Conservation (phyloP, 2,329 filamentous ascomycete species). For the Emergomyces pasteurianus region DNA sequence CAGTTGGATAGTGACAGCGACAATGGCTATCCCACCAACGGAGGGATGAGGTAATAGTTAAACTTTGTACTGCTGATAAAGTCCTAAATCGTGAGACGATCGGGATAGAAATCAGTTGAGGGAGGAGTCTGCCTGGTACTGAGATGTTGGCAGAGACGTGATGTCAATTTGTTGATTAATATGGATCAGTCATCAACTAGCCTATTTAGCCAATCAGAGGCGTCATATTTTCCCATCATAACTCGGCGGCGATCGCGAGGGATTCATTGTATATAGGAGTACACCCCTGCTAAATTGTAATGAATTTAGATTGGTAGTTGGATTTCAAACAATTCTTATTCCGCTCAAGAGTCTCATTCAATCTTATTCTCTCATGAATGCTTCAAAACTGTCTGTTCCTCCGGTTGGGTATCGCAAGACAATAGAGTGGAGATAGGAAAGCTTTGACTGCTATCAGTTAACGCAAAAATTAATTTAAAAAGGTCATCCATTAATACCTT, state of each 20-base stretch:
- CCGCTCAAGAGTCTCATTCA: too few species aligned
- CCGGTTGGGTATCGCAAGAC: too few species aligned
- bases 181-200: not conserved
- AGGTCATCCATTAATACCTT: too few species aligned
- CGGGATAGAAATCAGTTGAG: not conserved
- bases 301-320: too few species aligned
- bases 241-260: not conserved
- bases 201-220: not conserved
- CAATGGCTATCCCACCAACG: not conserved
- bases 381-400: too few species aligned
- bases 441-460: too few species aligned
- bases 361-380: too few species aligned
- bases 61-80: not conserved
- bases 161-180: not conserved
- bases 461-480: too few species aligned
- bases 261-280: too few species aligned
- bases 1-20: not conserved
- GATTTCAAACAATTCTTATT: too few species aligned
- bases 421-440: too few species aligned
- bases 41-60: not conserved
- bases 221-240: not conserved
- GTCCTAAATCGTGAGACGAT: not conserved
- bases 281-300: too few species aligned
- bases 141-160: not conserved
- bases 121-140: not conserved